Evolutionary conservation across 306 rosid genomes (phyloP), one percentile per base, ranked within the genome.

Genomic region (Begonia masoniana): DNA sequence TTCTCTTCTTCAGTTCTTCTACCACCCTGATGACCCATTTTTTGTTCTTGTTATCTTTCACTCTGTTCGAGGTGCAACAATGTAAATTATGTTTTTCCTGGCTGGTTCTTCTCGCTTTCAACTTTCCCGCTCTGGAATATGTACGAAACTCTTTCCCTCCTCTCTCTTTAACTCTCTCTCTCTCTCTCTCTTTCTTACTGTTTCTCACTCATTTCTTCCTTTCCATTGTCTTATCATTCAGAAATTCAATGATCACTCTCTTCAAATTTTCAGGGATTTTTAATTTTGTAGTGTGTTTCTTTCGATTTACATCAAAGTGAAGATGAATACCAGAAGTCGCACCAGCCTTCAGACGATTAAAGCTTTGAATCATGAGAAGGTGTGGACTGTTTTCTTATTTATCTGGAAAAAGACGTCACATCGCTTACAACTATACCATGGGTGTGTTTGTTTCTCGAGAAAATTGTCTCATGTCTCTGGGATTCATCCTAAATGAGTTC

Each of bases 41-140:
- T 74, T 53, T 62, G 71, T 63, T 31, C 4, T 81, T 54, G 47
- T 65, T 55, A 63, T 62, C 68, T 64, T 67, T 78, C 87, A 70
- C 94, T 60, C 78, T 78, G 72, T 74, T 72, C 82, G 66, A 80
- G 80, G 54, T 50, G 47, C 55, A 31, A 57, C 63, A 73, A 49
- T 50, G 49, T 21, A 57, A 52, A 61, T 46, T 15, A 21, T 2
- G 56, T 54, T 41, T 57, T 52, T 64, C 64, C 43, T 75, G 49
- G 62, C 41, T 65, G 72, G 62, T 31, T 31, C 39, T 31, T 31
- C 39, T 31, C 56, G 52, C 57, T 72, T 76, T 66, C 63, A 64
- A 74, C 59, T 78, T 88, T 89, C 85, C 95, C 97, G 95, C 97
- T 82, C 69, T 58, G 45, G 52, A 10, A 52, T 50, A 57, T 57